Conservation (phyloP, 2,329 filamentous ascomycete genomes). For the Talaromyces sp. region DNA sequence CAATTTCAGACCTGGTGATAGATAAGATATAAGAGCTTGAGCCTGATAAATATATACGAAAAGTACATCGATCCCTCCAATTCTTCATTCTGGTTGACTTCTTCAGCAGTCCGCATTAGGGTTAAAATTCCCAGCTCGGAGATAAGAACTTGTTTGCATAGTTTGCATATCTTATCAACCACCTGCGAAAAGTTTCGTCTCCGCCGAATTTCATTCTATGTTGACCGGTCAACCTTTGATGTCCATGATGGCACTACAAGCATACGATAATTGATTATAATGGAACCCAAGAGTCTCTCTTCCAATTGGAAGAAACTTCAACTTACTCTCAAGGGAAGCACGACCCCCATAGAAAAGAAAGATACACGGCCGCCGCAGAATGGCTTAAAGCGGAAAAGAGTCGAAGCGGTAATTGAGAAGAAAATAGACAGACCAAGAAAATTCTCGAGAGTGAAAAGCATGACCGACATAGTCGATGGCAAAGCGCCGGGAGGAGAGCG, state of each 20-base stretch:
- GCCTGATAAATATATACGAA: not conserved
- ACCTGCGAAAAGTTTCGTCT: slow-evolving; percentile 13
- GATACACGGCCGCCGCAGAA: slow-evolving; percentile 29
- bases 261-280: slow-evolving; percentile 19
- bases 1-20: not conserved
- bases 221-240: not conserved
- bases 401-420: slow-evolving; percentile 21
- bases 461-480: slow-evolving; percentile 27
- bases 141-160: slow-evolving; percentile 10
- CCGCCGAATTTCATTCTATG: not conserved
- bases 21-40: not conserved
- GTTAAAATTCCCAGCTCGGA: not conserved
- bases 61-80: not conserved
- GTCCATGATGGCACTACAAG: slow-evolving; percentile 1
- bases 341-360: slow-evolving; percentile 26
- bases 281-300: slow-evolving; percentile 46
- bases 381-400: slow-evolving; percentile 36
- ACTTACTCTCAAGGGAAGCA: slow-evolving; percentile 40
- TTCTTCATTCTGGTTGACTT: not conserved
- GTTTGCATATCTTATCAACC: slow-evolving; percentile 18
- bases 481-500: not conserved
- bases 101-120: not conserved
- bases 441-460: slow-evolving; percentile 31
- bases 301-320: slow-evolving; percentile 53
- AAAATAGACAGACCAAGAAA: slow-evolving; percentile 24